Conservation (phyloP, 306 rosid genomes). For the Dryas octopetala region DNA sequence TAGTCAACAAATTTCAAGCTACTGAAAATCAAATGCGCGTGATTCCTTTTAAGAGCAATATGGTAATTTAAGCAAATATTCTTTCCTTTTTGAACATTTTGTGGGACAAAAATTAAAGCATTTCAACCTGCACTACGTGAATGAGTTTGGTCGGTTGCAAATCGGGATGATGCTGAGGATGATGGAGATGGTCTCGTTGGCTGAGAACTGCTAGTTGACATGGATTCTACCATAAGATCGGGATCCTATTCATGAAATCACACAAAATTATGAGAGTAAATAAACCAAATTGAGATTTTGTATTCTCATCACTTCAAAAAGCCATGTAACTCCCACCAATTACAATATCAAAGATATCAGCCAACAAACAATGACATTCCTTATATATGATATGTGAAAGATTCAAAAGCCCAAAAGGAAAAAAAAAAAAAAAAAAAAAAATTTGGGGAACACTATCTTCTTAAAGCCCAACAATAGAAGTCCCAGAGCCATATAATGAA, state of each 20-base stretch:
- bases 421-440: too few species aligned
- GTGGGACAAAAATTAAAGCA: constrained; percentile 11
- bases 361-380: neutral
- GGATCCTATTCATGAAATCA: constrained; percentile 57
- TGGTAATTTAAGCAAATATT: neutral
- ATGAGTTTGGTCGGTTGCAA: constrained; percentile 55
- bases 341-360: neutral
- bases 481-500: too few species aligned
- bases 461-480: too few species aligned
- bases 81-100: neutral
- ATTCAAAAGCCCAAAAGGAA: too few species aligned
- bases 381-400: too few species aligned
- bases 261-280: neutral
- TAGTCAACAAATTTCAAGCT: constrained; percentile 9
- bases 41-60: constrained; percentile 4
- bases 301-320: constrained; percentile 2
- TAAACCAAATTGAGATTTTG: neutral
- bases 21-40: neutral
- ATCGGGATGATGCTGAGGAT: constrained; percentile 43
- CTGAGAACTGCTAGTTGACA: constrained; percentile 62
- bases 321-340: neutral
- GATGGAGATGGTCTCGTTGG: constrained; percentile 57
- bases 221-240: constrained; percentile 74
- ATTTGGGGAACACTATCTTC: too few species aligned
- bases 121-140: constrained; percentile 55